phyloP scores from a whole-genome alignment of 805 yeast genomes.

The Metschnikowia similis region DNA sequence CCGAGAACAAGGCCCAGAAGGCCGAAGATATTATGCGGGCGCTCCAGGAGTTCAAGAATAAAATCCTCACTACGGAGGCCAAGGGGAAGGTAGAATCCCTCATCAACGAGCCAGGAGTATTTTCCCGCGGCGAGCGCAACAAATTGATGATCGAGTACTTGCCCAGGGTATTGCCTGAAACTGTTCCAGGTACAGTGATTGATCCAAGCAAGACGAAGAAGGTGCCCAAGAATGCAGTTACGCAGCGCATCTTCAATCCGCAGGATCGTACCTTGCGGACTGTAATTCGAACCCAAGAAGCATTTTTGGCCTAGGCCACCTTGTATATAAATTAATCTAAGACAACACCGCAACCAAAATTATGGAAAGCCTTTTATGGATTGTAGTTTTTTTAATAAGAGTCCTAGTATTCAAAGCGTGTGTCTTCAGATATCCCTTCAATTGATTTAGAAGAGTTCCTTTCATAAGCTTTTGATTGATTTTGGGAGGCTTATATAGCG shows the following conservation, averaged over 20 bases:
- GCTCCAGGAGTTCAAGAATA: slow-evolving; percentile 22
- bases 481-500: too few species aligned
- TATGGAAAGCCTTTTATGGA: too few species aligned
- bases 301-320: slow-evolving; percentile 27
- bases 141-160: slow-evolving; percentile 46
- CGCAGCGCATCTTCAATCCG: slow-evolving; percentile 60
- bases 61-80: slow-evolving; percentile 31
- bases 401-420: too few species aligned
- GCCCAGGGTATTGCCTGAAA: slow-evolving; percentile 54
- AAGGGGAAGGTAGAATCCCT: slow-evolving; percentile 40
- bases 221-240: slow-evolving; percentile 44
- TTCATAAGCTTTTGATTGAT: too few species aligned
- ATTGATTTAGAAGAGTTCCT: too few species aligned
- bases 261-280: slow-evolving; percentile 47
- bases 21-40: slow-evolving; percentile 18
- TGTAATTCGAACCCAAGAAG: slow-evolving; percentile 51
- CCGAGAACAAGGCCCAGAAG: slow-evolving; percentile 21
- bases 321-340: slow-evolving; percentile 10
- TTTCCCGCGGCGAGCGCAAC: slow-evolving; percentile 32
- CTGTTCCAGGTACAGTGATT: slow-evolving; percentile 38
- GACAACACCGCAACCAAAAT: too few species aligned
- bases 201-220: slow-evolving; percentile 36
- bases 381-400: too few species aligned
- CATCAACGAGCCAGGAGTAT: slow-evolving; percentile 41
- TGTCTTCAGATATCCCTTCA: too few species aligned